phyloP scores from a whole-genome alignment of 2,329 filamentous ascomycete species.

The Apiospora malaysiana region DNA sequence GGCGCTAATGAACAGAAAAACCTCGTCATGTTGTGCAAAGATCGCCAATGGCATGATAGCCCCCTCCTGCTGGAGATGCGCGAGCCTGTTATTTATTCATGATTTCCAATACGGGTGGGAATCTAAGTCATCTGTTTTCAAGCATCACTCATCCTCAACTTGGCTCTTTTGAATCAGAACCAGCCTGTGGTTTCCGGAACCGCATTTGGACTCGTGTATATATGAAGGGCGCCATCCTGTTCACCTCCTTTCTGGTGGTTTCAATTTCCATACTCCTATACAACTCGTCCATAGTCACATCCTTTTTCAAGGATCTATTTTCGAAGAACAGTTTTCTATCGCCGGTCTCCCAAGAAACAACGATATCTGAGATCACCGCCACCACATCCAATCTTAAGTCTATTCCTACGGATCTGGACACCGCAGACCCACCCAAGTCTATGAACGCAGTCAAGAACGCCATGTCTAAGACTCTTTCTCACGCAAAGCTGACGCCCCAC shows the following conservation, averaged over 20 bases:
- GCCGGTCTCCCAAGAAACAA: constrained; percentile 10
- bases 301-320: constrained; percentile 25
- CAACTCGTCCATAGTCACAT: constrained; percentile 30
- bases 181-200: constrained; percentile 26
- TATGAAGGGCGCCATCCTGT: constrained; percentile 39
- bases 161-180: not conserved
- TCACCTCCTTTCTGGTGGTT: constrained; percentile 36
- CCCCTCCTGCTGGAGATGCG: not conserved
- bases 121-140: constrained; percentile 28
- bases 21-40: constrained; percentile 22
- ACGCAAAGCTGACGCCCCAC: constrained; percentile 77
- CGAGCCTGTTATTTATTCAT: constrained; percentile 15
- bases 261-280: constrained; percentile 38
- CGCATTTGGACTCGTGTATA: constrained; percentile 37
- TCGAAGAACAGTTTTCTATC: not conserved
- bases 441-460: constrained; percentile 50
- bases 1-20: constrained; percentile 22
- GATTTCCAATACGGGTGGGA: constrained; percentile 12
- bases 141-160: constrained; percentile 28
- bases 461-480: constrained; percentile 68
- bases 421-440: constrained; percentile 21
- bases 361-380: constrained; percentile 18
- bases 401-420: constrained; percentile 19
- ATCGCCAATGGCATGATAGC: constrained; percentile 10
- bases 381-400: constrained; percentile 15